Evolutionary conservation across 2,329 filamentous ascomycete species (phyloP).

Genomic region (Corinectria fuckeliana): DNA sequence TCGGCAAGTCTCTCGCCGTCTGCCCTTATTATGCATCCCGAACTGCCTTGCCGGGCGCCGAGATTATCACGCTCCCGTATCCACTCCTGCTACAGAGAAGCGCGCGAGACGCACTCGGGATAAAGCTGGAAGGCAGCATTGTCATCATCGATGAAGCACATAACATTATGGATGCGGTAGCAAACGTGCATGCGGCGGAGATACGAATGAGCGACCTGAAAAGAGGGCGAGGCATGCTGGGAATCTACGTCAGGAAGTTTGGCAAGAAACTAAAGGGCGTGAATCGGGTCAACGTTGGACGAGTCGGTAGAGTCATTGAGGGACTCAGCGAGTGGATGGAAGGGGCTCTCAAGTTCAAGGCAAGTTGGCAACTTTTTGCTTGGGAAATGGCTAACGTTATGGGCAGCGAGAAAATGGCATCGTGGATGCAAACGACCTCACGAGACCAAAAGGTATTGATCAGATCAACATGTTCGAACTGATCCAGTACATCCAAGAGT

Average conservation of each 20-base stretch:
- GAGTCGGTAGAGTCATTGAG: slow-evolving; percentile 83
- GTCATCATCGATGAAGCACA: slow-evolving; percentile 98
- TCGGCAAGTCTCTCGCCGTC: slow-evolving; percentile 80
- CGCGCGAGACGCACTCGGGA: slow-evolving; percentile 84
- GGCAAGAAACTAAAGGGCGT: slow-evolving; percentile 87
- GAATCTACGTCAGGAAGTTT: slow-evolving; percentile 84
- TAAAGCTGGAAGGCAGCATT: slow-evolving; percentile 85
- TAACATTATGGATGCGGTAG: slow-evolving; percentile 95
- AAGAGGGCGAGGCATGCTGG: slow-evolving; percentile 76
- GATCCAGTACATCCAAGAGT: slow-evolving; percentile 85
- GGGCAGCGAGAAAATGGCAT: slow-evolving; percentile 63
- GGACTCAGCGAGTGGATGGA: slow-evolving; percentile 76
- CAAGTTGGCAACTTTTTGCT: slow-evolving; percentile 34
- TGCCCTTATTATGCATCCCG: slow-evolving; percentile 98
- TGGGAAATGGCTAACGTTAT: background rate
- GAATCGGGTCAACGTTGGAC: slow-evolving; percentile 89
- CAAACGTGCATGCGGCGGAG: slow-evolving; percentile 82
- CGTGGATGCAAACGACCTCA: slow-evolving; percentile 73
- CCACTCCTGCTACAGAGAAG: slow-evolving; percentile 86
- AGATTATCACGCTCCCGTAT: slow-evolving; percentile 93
- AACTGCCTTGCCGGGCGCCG: slow-evolving; percentile 78
- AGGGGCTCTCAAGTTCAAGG: slow-evolving; percentile 55
- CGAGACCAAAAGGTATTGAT: slow-evolving; percentile 85
- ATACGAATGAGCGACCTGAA: slow-evolving; percentile 76
- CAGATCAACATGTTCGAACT: slow-evolving; percentile 95